Evolutionary conservation across 2,329 filamentous ascomycete genomes (phyloP), one percentile per base, ranked within the genome.

Genomic region (Ascosphaera apis): DNA sequence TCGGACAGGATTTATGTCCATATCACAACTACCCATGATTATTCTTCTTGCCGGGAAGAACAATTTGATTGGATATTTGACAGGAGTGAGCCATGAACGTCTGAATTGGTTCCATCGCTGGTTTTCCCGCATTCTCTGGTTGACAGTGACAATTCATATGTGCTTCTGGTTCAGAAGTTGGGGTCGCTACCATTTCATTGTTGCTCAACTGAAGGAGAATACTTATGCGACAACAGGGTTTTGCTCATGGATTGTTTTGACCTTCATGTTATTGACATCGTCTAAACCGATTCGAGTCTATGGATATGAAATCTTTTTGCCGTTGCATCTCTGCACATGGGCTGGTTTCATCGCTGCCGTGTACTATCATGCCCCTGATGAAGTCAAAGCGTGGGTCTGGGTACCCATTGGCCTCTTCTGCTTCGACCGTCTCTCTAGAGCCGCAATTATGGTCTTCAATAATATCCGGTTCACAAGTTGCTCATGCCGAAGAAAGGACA

Each of bases 1-100:
- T 44, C 59, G 66, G 21, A 62, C 61, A 3, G 67, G 63, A 3
- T 66, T 62, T 37, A 55, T 70, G 31, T 57, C 63, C 9, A 53
- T 69, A 33, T 53, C 57, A 7, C 66, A 70, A 43, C 43, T 70
- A 2, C 67, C 67, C 1, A 48, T 70, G n/a, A 54, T 70, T 36
- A 64, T 68, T 42, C 51, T 70, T 8, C 56, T 70, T 25, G 58
- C 65, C 1, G 63, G 64, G 7, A 67, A 67, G 48, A 61, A 63
- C 39, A 71, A 68, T 42, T 54, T 69, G 31, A 57, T 67, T 40
- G 62, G 58, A 6, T 46, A 57, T 12, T 40, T 65, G 12, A 59
- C 55, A 0, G 63, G 61, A 1, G 54, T 58, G 35, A 58, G 57
- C 30, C 63, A 66, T 41, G 62, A 64, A 42, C 53, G 60, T 3